Evolutionary conservation across 2,329 filamentous ascomycete genomes (phyloP).

Genomic region (Leptosphaerulina australis): DNA sequence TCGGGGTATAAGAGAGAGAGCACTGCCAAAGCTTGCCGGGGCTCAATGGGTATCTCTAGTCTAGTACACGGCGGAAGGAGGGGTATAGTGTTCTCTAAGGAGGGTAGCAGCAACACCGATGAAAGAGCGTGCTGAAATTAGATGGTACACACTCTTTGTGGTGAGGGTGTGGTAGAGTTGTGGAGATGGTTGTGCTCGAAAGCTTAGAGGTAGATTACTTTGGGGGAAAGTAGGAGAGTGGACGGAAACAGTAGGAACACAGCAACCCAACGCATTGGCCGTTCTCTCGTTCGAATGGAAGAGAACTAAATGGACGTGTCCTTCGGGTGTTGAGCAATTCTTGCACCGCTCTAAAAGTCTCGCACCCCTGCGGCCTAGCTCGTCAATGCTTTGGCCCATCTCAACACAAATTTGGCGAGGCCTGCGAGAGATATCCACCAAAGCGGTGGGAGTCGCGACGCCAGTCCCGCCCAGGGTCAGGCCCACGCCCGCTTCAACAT

Average conservation of each 20-base stretch:
- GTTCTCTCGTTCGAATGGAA: slow-evolving; percentile 37
- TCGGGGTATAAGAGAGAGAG: slow-evolving; percentile 14
- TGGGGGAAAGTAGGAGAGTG: slow-evolving; percentile 20
- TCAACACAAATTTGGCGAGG: slow-evolving; percentile 41
- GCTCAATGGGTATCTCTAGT: slow-evolving; percentile 37
- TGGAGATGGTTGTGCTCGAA: slow-evolving; percentile 11
- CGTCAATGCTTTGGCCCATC: slow-evolving; percentile 34
- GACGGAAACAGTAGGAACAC: slow-evolving; percentile 28
- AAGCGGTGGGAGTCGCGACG: slow-evolving; percentile 27
- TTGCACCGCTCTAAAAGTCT: slow-evolving; percentile 41
- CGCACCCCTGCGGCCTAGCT: slow-evolving; percentile 37
- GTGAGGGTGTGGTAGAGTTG: too few relatives aligned
- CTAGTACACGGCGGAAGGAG: slow-evolving; percentile 28
- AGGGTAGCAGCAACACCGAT: slow-evolving; percentile 24
- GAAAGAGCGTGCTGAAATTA: slow-evolving; percentile 17
- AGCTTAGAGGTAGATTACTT: slow-evolving; percentile 24
- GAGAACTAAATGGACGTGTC: slow-evolving; percentile 22
- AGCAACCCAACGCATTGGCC: slow-evolving; percentile 42
- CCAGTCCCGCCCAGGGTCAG: slow-evolving; percentile 18
- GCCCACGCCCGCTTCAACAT: slow-evolving; percentile 11
- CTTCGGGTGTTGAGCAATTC: slow-evolving; percentile 42
- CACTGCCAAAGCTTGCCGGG: slow-evolving; percentile 29
- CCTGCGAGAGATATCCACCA: slow-evolving; percentile 28
- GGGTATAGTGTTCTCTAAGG: slow-evolving; percentile 26
- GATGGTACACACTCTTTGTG: too few relatives aligned